These are phyloP conservation scores for Sugiyamaella castrensis DNA, from an alignment of 1,139 yeast species.

Conservation along the genomic window DNA sequence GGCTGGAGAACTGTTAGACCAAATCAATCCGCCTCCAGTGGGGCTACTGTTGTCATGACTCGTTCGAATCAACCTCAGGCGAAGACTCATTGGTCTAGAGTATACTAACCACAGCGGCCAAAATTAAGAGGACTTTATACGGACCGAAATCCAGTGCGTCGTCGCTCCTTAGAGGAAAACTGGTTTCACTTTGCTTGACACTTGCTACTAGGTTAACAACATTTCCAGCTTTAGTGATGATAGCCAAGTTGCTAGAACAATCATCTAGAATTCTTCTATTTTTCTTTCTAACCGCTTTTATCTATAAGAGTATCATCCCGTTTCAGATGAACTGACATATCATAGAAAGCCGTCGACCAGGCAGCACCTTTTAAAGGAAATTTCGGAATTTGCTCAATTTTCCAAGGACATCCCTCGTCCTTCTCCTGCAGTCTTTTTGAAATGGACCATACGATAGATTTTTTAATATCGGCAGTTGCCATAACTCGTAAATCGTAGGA, in stretches of 20 bases:
- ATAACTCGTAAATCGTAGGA: slow-evolving; percentile 26
- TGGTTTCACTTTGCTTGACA: too few relatives aligned
- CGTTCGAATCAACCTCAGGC: too few relatives aligned
- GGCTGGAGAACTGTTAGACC: not conserved
- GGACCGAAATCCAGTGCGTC: too few relatives aligned
- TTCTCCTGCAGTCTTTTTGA: not conserved
- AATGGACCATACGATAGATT: slow-evolving; percentile 4
- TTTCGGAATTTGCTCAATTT: slow-evolving; percentile 21
- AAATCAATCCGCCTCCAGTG: too few relatives aligned
- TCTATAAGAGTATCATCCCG: not conserved
- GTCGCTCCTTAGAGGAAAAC: too few relatives aligned
- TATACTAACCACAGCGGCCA: too few relatives aligned
- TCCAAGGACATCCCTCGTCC: slow-evolving; percentile 16
- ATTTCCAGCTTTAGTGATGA: too few relatives aligned
- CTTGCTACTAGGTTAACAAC: too few relatives aligned
- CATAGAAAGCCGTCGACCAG: slow-evolving; percentile 39
- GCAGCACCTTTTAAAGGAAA: slow-evolving; percentile 26
- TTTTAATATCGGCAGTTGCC: not conserved
- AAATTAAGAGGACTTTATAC: too few relatives aligned
- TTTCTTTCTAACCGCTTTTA: slow-evolving; percentile 15
- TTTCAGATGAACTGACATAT: slow-evolving; percentile 33
- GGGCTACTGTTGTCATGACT: too few relatives aligned
- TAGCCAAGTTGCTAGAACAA: too few relatives aligned
- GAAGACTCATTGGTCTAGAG: too few relatives aligned
- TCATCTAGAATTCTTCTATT: slow-evolving; percentile 2